Conservation (phyloP, 257 asterid genomes). For the Jasminum sambac region DNA sequence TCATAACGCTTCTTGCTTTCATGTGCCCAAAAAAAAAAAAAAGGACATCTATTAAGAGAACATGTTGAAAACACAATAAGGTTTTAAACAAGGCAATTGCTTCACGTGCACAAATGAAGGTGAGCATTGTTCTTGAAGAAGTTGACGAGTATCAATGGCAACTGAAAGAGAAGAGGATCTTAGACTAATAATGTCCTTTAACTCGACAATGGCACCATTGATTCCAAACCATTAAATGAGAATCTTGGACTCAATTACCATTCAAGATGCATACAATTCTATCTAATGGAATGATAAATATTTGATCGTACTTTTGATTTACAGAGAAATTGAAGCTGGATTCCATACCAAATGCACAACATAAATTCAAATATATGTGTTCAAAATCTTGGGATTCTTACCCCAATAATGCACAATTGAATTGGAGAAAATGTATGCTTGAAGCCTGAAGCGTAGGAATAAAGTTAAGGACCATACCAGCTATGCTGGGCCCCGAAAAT, state of each 20-base stretch:
- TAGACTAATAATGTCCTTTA: slow-evolving; percentile 8
- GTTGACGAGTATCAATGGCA: background rate
- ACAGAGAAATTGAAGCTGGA: background rate
- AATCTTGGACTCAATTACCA: slow-evolving; percentile 23
- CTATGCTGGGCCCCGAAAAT: background rate
- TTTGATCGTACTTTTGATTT: background rate
- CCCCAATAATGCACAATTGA: background rate
- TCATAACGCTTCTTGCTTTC: no score
- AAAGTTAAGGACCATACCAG: no score
- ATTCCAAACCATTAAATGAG: slow-evolving; percentile 2
- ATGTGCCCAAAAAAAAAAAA: no score
- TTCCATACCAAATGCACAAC: background rate
- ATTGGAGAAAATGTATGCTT: background rate
- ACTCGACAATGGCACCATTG: background rate
- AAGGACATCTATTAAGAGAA: background rate
- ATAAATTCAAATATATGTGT: background rate
- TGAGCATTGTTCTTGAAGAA: background rate
- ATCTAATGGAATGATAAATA: background rate
- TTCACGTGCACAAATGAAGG: background rate
- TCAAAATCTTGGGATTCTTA: background rate
- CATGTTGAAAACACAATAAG: background rate
- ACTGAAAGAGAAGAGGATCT: background rate
- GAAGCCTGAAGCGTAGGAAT: background rate
- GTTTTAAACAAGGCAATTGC: background rate
- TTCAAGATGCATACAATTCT: background rate